phyloP scores from a whole-genome alignment of 1,139 yeast genomes.

The Suhomyces wounanorum region DNA sequence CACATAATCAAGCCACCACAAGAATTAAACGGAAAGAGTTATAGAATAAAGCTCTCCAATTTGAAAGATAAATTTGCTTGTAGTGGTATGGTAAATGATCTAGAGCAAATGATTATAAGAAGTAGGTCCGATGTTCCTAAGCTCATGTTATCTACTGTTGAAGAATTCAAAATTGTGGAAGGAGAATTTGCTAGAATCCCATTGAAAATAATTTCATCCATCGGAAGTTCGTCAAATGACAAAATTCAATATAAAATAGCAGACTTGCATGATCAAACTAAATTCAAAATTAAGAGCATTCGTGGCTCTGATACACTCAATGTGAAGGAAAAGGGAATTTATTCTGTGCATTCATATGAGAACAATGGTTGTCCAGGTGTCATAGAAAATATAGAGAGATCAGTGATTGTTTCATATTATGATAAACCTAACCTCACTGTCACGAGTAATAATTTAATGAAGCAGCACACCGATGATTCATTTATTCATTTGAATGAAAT shows the following conservation, averaged over 20 bases:
- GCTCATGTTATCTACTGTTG: slow-evolving; percentile 9
- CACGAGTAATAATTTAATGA: slow-evolving; percentile 21
- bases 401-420: slow-evolving; percentile 50
- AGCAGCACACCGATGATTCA: slow-evolving; percentile 21
- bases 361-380: slow-evolving; percentile 74
- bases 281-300: slow-evolving; percentile 21
- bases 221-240: slow-evolving; percentile 30
- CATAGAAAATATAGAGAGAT: slow-evolving; percentile 33
- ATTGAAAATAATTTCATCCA: slow-evolving; percentile 40
- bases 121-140: slow-evolving; percentile 25
- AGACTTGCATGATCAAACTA: slow-evolving; percentile 25
- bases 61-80: slow-evolving; percentile 77
- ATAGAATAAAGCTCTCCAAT: slow-evolving; percentile 60
- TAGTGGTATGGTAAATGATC: slow-evolving; percentile 45
- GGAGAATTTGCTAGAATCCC: slow-evolving; percentile 65
- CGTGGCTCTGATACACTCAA: slow-evolving; percentile 41
- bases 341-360: slow-evolving; percentile 55
- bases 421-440: slow-evolving; percentile 56
- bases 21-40: slow-evolving; percentile 67
- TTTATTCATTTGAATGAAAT: slow-evolving; percentile 31
- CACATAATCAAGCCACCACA: slow-evolving; percentile 54
- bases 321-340: slow-evolving; percentile 61
- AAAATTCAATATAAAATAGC: slow-evolving; percentile 28
- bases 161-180: slow-evolving; percentile 48
- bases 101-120: slow-evolving; percentile 42